A percentile compares a stretch with the other conserved stretches of the same genome.
These are phyloP conservation scores for Pseudogymnoascus sp. DNA, from an alignment of 2,329 filamentous ascomycete genomes.

Conservation along the genomic window DNA sequence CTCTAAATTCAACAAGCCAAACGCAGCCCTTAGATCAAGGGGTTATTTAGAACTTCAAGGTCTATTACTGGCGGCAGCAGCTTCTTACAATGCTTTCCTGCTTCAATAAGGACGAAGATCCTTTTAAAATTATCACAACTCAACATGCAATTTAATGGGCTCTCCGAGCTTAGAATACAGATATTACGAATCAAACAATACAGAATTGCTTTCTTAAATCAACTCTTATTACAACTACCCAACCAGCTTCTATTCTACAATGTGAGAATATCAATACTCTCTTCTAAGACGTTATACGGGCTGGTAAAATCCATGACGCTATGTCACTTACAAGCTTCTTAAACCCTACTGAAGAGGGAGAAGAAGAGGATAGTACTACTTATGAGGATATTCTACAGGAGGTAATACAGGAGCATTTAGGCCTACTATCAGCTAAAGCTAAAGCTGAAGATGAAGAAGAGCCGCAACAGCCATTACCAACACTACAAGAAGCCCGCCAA, in stretches of 20 bases:
- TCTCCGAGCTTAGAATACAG: not conserved
- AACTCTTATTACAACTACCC: slow-evolving; percentile 19
- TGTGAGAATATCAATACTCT: not conserved
- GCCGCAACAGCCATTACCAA: no score
- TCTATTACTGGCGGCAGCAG: not conserved
- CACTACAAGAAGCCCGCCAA: no score
- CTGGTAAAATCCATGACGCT: not conserved
- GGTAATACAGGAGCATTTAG: no score
- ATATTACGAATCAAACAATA: not conserved
- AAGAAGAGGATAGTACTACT: not conserved
- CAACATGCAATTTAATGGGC: not conserved
- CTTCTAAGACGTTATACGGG: not conserved
- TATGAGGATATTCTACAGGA: not conserved
- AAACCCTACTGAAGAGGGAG: not conserved
- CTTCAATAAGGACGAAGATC: not conserved
- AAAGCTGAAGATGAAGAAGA: no score
- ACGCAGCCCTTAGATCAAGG: not conserved
- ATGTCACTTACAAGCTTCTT: not conserved
- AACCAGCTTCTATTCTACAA: not conserved
- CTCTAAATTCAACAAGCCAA: not conserved
- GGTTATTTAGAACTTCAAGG: not conserved
- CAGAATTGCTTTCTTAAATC: not conserved
- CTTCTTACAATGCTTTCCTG: not conserved
- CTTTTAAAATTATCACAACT: not conserved
- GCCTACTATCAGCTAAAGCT: no score